Base-by-base conservation (phyloP, 345 rosid genomes). In the Salix purpurea region DNA sequence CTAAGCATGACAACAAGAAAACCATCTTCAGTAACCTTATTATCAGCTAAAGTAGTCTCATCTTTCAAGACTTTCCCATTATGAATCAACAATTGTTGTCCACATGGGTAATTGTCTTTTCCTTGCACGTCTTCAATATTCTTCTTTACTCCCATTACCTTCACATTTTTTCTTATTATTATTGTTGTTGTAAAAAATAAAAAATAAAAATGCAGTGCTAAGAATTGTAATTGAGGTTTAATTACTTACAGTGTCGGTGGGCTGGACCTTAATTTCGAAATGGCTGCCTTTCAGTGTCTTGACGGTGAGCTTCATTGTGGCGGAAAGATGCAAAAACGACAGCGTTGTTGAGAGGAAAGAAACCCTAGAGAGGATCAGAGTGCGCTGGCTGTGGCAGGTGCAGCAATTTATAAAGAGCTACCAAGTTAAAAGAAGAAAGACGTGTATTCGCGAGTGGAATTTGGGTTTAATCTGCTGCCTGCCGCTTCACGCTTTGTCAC, bases 1-100 rank as follows among this genome's bases (percentile, higher is more conserved):
- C 98, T 96, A 69, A 96, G 99, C 99, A 96, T 96, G 74, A 96
- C 99, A 62, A 96, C 99, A 34, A 96, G 92, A 81, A 96, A 96
- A 26, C 98, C 99, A 82, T 94, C 97, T 75, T 96, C 99, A 1
- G 91, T 74, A 69, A 96, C 98, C 67, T 94, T 91, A 61, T 91
- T 96, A 46, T 92, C 95, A 7, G 87, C 88, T 61, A 96, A 76
- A 5, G 95, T 91, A 58, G 97, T 96, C 84, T 96, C 99, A 62
- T 96, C 99, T 83, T 96, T 94, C 92, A 96, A 84, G 67, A 96
- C 97, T 85, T 96, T 96, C 54, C 99, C 99, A 81, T 94, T 93
- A 77, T 96, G 98, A 86, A 96, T 93, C 88, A 96, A 78, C 66
- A 96, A 74, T 67, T 96, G 98, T 73, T 91, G 97, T 26, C 96